These are phyloP conservation scores for Kwoniella dejecticola DNA, from an alignment of 768 basidiomycete genomes.

Conservation along the genomic window DNA sequence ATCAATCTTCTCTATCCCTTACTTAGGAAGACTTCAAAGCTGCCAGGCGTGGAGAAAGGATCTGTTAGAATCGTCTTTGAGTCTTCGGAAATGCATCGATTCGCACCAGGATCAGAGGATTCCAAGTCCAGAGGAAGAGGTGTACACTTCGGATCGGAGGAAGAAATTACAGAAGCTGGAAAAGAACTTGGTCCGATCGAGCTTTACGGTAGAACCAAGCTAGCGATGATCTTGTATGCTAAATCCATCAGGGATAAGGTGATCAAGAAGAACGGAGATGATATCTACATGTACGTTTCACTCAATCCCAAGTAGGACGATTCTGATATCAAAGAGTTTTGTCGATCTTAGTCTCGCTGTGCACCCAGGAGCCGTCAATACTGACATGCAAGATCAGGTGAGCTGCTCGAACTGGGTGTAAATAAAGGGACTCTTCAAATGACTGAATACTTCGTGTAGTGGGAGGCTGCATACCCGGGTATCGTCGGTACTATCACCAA, in stretches of 20 bases:
- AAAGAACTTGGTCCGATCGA: conserved; percentile 49
- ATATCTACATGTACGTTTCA: conserved; percentile 43
- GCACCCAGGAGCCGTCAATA: conserved; percentile 55
- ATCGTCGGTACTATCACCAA: conserved; percentile 36
- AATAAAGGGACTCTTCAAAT: no score
- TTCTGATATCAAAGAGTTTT: no score
- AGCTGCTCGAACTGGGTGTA: no score
- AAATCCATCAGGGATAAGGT: conserved; percentile 53
- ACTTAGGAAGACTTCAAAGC: conserved; percentile 55
- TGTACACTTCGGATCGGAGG: conserved; percentile 54
- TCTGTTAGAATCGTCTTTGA: conserved; percentile 58
- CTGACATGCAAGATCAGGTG: conserved; percentile 50
- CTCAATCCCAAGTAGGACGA: background rate
- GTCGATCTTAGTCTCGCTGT: conserved; percentile 46
- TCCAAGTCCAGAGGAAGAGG: conserved; percentile 21
- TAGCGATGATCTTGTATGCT: conserved; percentile 58
- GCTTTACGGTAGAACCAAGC: conserved; percentile 58
- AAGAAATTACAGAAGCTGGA: conserved; percentile 57
- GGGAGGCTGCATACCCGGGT: conserved; percentile 48
- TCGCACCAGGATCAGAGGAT: conserved; percentile 51
- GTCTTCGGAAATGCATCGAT: conserved; percentile 57
- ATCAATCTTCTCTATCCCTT: conserved; percentile 59
- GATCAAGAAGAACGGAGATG: conserved; percentile 52
- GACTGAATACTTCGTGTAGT: conserved; percentile 14
- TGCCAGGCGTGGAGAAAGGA: conserved; percentile 37